These are phyloP conservation scores for Hanseniaspora pseudoguilliermondii DNA, from an alignment of 805 yeast species.

Conservation along the genomic window DNA sequence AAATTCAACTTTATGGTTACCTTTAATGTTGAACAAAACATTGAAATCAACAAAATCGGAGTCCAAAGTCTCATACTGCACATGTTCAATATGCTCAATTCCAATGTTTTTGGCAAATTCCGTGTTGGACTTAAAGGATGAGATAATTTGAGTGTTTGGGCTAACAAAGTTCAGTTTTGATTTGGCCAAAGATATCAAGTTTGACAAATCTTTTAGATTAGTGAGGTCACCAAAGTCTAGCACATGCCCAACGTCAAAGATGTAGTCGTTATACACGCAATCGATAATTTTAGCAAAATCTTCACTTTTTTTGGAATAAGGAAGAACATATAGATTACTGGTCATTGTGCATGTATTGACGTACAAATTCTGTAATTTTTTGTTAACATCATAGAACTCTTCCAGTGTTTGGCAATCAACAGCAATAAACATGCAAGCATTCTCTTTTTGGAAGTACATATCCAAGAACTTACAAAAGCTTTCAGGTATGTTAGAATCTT, in stretches of 20 bases:
- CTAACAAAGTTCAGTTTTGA: background rate
- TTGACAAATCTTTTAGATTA: background rate
- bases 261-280: background rate
- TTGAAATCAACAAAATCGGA: slow-evolving; percentile 21
- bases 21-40: slow-evolving; percentile 67
- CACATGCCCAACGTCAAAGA: background rate
- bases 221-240: background rate
- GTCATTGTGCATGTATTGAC: background rate
- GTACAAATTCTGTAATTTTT: background rate
- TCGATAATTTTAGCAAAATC: background rate
- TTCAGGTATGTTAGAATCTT: background rate
- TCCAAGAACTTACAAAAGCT: background rate
- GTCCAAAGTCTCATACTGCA: background rate
- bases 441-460: background rate
- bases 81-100: background rate
- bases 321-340: background rate
- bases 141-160: background rate
- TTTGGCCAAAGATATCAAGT: background rate
- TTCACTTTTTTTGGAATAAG: background rate
- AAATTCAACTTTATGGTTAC: slow-evolving; percentile 47
- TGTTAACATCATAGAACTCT: background rate
- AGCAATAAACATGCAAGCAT: background rate
- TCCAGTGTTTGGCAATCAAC: background rate
- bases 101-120: background rate
- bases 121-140: background rate